Evolutionary conservation across 2,329 filamentous ascomycete species (phyloP).

Genomic region (Trichocomaceae sp.): DNA sequence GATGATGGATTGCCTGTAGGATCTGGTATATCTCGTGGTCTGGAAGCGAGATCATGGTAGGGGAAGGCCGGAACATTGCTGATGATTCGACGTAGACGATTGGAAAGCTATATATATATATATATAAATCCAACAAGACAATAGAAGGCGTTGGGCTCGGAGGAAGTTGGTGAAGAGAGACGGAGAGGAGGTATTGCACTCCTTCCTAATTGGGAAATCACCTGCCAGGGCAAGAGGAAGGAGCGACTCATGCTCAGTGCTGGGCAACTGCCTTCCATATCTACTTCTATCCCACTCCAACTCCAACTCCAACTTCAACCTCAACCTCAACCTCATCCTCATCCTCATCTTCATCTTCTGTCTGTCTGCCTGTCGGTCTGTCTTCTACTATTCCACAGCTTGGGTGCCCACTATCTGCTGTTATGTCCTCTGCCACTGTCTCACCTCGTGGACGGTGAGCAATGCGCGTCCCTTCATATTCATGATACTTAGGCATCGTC

Average conservation of each 20-base stretch:
- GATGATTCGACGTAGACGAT: neutral
- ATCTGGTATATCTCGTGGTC: slow-evolving; percentile 5
- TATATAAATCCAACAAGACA: no score
- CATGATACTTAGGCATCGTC: neutral
- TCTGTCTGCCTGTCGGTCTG: neutral
- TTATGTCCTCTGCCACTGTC: neutral
- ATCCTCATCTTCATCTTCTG: neutral
- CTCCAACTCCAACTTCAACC: neutral
- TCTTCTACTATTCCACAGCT: neutral
- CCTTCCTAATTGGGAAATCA: slow-evolving; percentile 7
- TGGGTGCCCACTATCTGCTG: neutral
- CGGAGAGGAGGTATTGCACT: neutral
- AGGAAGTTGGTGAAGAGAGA: neutral
- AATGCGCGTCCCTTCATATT: neutral
- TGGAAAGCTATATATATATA: neutral
- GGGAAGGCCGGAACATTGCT: slow-evolving; percentile 6
- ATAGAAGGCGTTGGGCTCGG: neutral
- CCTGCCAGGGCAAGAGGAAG: slow-evolving; percentile 1
- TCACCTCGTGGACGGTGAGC: neutral
- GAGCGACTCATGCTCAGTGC: neutral
- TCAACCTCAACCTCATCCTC: neutral
- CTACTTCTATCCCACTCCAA: neutral
- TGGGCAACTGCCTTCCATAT: neutral
- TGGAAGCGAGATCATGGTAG: slow-evolving; percentile 5
- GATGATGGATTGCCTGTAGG: slow-evolving; percentile 1